Base-by-base conservation (phyloP, 1,139 yeast genomes). In the Lodderomyces oxycetoniae region DNA sequence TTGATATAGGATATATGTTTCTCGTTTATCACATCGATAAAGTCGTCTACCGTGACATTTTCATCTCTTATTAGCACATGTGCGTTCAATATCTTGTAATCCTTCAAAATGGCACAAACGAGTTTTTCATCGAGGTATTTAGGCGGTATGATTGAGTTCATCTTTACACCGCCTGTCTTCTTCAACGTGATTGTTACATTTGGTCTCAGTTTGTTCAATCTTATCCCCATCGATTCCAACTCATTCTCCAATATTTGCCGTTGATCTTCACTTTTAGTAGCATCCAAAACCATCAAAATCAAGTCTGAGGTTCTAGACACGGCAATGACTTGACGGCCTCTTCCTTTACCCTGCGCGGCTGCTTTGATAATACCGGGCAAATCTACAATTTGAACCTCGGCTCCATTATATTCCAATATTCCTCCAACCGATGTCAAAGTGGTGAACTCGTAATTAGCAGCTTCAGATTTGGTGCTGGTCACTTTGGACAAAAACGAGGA, bases 381-480 rank as follows among this genome's bases (percentile, higher is more conserved):
- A 73, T 91, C 98, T 12, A 91, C 89, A 48, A 91, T 82, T 61
- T 91, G 98, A 39, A 91, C 88, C 52, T 89, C 96, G 0, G 98
- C 96, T 26, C 97, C 97, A 54, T 88, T 88, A 53, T 89, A 87
- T 54, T 88, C 91, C 48, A 91, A 67, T 12, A 89, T 91, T 32
- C 96, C 97, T 0, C 97, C 97, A 17, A 91, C 96, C 0, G 96
- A 87, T 0, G 98, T 91, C 56, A 91, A 71, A 0, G 98, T 91
- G 4, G 98, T 91, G 71, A 91, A 91, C 37, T 94, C 94, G 53
- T 91, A 91, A 40, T 80, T 85, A 10, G 98, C 98, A 35, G 94
- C 85, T 55, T 88, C 97, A 1, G 96, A 84, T 57, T 87, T 86
- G 4, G 97, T 91, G 49, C 84, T 84, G 28, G 98, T 91, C 36